Conservation (phyloP, 1,139 yeast genomes). For the Pneumocystis murina region DNA sequence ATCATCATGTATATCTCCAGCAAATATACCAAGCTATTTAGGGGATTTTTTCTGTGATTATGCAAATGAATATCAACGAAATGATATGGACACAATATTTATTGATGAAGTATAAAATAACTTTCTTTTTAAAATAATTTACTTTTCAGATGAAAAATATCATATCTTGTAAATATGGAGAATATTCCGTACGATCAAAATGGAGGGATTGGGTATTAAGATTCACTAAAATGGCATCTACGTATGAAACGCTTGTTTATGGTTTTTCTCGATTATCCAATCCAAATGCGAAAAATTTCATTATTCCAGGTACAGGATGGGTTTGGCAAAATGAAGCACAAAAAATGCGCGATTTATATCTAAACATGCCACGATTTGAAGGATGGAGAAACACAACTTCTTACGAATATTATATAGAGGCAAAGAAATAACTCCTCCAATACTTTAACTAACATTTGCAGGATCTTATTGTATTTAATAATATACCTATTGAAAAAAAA, state of each 20-base stretch:
- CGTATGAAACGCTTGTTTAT: constrained; percentile 20
- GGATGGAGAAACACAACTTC: constrained; percentile 24
- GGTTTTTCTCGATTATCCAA: constrained; percentile 24
- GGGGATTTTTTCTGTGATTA: constrained; percentile 1
- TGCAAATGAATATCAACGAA: constrained; percentile 10
- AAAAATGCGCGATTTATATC: constrained; percentile 18
- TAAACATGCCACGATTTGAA: constrained; percentile 22
- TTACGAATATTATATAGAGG: constrained; percentile 3
- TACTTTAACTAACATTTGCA: constrained; percentile 17
- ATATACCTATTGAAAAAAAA: constrained; percentile 18
- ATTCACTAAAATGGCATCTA: constrained; percentile 23
- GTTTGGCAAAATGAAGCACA: constrained; percentile 23
- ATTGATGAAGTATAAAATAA: constrained; percentile 18
- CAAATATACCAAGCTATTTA: constrained; percentile 6
- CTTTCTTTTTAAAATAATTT: neutral
- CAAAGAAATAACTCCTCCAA: neutral
- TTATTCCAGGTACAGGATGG: constrained; percentile 23
- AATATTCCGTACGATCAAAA: constrained; percentile 22
- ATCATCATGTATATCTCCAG: constrained; percentile 9
- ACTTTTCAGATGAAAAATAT: constrained; percentile 16
- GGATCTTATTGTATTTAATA: constrained; percentile 16
- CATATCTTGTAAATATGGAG: constrained; percentile 24
- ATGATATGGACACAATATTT: constrained; percentile 19
- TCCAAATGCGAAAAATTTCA: constrained; percentile 16
- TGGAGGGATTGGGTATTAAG: constrained; percentile 23